phyloP scores from a whole-genome alignment of 495 filamentous ascomycete species.

The Hypoxylon fragiforme region DNA sequence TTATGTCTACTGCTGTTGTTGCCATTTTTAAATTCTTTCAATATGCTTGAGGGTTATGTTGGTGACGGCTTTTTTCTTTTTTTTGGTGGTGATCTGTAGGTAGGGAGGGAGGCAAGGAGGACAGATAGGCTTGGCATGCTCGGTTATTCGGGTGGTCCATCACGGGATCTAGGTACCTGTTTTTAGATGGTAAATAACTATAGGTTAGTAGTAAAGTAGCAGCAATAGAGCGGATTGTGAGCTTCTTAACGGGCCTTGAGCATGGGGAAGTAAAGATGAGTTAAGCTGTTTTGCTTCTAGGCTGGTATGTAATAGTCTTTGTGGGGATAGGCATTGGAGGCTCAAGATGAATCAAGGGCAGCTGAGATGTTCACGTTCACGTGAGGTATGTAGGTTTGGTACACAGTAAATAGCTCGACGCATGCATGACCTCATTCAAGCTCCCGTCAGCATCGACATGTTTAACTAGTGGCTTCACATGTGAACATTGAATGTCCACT shows the following conservation, averaged over 20 bases:
- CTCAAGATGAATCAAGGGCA: background rate
- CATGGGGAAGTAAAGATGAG: too few relatives aligned
- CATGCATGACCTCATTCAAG: slow-evolving; percentile 36
- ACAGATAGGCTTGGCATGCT: too few relatives aligned
- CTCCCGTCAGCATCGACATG: slow-evolving; percentile 3
- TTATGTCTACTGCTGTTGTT: slow-evolving; percentile 49
- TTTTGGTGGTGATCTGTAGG: slow-evolving; percentile 11
- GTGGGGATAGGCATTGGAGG: too few relatives aligned
- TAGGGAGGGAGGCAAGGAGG: slow-evolving; percentile 2
- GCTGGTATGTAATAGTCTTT: background rate
- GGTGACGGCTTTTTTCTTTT: too few relatives aligned
- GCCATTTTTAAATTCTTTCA: too few relatives aligned
- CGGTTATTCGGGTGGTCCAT: slow-evolving; percentile 23
- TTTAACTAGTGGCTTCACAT: slow-evolving; percentile 14
- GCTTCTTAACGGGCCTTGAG: too few relatives aligned
- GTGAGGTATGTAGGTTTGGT: background rate
- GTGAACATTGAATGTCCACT: slow-evolving; percentile 12
- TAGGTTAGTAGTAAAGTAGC: too few relatives aligned
- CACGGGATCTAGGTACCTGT: too few relatives aligned
- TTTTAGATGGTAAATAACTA: too few relatives aligned
- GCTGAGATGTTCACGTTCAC: slow-evolving; percentile 19
- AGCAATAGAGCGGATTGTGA: too few relatives aligned
- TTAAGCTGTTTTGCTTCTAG: too few relatives aligned
- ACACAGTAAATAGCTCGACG: background rate
- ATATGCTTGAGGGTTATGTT: too few relatives aligned